Base-by-base conservation (phyloP, 2,329 filamentous ascomycete genomes). In the Daldinia sp. region DNA sequence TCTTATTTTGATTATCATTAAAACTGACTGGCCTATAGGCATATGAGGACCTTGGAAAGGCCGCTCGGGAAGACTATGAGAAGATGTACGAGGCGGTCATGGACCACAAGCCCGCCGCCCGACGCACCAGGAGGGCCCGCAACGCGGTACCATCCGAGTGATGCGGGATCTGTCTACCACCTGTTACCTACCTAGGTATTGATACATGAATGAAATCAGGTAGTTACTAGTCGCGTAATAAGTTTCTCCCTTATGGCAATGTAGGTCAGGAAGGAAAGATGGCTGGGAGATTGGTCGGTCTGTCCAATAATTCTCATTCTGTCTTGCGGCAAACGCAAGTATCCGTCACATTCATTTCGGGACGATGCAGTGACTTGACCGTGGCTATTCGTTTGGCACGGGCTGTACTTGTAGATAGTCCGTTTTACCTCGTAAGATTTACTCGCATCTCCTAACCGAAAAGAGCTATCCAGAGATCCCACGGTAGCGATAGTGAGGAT, bases 31-130 rank as follows among this genome's bases (percentile, higher is more conserved):
- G 49, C 29, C 57, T 64, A 19, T 63, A 79, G 72, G 69, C 73
- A 3, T 84, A 76, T 68, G 50, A 70, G 2, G 77, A 80, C 17
- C 68, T 74, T 17, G 64, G 73, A 15, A 68, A 69, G 13, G 69
- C 73, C 15, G 68, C 78, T 4, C 3, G 4, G 2, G 71, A 71
- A 7, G 73, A 71, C 15, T 78, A 78, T 58, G 45, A 58, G 21
- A 75, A 77, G 67, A 73, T 76, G 23, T 56, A 73, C 25, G 23
- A 58, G 25, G 51, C 60, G 6, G 39, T 73, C 7, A 58, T 75
- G 9, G 54, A 68, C 43, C 71, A 62, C 43, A 45, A 45, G 39
- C 21, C 39, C 3, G 2, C 4, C 3, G n/a, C 8, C 4, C 25
- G 8, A 48, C 45, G 25, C n/a, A 5, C n/a, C n/a, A n/a, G n/a